Base-by-base conservation (phyloP, 2,329 filamentous ascomycete genomes). In the Dactylellina haptotyla region DNA sequence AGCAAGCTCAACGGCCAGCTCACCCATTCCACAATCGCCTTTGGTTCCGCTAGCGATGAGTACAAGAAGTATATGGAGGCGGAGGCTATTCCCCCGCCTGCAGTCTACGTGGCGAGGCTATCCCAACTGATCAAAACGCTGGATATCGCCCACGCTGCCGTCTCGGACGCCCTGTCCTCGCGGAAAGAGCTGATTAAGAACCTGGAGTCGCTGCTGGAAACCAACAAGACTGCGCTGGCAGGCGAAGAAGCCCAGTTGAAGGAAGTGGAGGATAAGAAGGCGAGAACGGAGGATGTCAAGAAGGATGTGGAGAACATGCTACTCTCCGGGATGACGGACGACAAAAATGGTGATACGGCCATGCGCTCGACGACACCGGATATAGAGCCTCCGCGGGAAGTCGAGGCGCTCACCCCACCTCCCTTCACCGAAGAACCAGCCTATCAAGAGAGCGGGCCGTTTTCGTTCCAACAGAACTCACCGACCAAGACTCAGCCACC, bases 271-370 rank as follows among this genome's bases (percentile, higher is more conserved):
- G 84, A 83, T n/a, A 88, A 89, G 64, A 92, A 90, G 77, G 81
- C 83, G 1, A 87, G 88, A 64, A 91, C 93, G 14, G 93, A 97
- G 77, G 83, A 85, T 16, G 93, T 92, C 82, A 96, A 96, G 81
- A 88, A 89, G 58, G 90, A 95, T 51, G 93, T 99, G 5, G 95
- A 99, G 81, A 88, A 94, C 76, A 89, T 88, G 53, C 98, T 99
- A 77, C 92, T 99, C 86, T 88, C 90, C 57, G 92, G 91, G 6
- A 85, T 97, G 20, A 87, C 88, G 12, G 86, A 87, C 0, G 85
- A 88, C 6, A 83, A 83, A 59, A 84, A 86, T 66, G 81, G 83
- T 53, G 81, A 80, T 30, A 77, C 77, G 39, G 76, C 64, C 4
- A 78, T 78, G 34, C 81, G 80, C n/a, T 82, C 81, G 37, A 85